Conservation (phyloP, 495 filamentous ascomycete species). For the Usnea hakonensis region DNA sequence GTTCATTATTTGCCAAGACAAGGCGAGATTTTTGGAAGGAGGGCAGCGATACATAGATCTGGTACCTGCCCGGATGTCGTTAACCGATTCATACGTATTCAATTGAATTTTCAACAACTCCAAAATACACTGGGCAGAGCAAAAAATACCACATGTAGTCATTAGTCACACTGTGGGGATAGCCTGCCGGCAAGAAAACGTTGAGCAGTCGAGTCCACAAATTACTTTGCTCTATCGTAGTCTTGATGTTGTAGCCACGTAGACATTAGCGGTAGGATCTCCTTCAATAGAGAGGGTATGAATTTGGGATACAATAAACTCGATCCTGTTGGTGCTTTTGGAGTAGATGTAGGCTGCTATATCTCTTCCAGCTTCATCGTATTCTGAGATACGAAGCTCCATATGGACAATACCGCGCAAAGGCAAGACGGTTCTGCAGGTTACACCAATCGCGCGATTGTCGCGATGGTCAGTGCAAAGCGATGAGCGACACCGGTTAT, state of each 20-base stretch:
- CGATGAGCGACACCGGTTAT: too few relatives aligned
- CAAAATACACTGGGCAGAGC: background rate
- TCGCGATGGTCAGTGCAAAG: too few relatives aligned
- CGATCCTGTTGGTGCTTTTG: constrained; percentile 21
- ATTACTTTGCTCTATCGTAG: constrained; percentile 16
- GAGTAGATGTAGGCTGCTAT: constrained; percentile 39
- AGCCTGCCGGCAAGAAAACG: constrained; percentile 88
- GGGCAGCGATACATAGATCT: constrained; percentile 53
- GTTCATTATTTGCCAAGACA: constrained; percentile 21
- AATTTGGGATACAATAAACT: constrained; percentile 21
- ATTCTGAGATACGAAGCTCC: constrained; percentile 29
- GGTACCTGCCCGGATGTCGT: constrained; percentile 46
- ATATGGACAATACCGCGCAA: background rate
- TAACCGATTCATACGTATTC: constrained; percentile 18
- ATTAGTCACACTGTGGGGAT: constrained; percentile 79
- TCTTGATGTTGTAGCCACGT: constrained; percentile 1
- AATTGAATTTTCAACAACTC: background rate
- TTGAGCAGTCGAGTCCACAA: constrained; percentile 44
- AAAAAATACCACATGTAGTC: constrained; percentile 70
- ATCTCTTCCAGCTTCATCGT: constrained; percentile 45
- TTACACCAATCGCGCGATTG: too few relatives aligned
- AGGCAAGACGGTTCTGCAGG: too few relatives aligned
- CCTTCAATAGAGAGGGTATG: background rate
- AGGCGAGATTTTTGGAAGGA: background rate
- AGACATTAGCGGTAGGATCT: background rate